phyloP scores from a whole-genome alignment of 2,329 filamentous ascomycete species.

The Tolypocladium sp. region DNA sequence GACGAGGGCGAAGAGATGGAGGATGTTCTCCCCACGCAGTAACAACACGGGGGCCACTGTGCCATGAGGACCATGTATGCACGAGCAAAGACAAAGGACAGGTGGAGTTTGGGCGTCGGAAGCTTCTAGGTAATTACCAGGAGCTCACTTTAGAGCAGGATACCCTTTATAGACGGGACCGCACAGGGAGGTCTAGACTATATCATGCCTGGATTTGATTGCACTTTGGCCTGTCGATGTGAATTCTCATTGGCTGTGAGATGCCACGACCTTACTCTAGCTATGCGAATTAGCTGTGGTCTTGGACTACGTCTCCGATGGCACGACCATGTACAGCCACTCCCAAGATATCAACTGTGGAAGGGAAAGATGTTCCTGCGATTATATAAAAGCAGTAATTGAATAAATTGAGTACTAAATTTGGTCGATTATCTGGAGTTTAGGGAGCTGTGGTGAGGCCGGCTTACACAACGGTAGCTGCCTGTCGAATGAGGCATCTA shows the following conservation, averaged over 20 bases:
- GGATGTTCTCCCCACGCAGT: conserved; percentile 46
- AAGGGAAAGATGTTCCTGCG: not conserved
- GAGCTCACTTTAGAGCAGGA: conserved; percentile 12
- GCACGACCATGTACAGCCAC: not conserved
- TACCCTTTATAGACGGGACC: conserved; percentile 14
- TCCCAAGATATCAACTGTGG: not conserved
- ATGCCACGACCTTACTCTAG: not conserved
- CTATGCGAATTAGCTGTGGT: too few species aligned
- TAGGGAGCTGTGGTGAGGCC: not conserved
- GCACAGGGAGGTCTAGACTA: conserved; percentile 3
- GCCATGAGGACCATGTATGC: not conserved
- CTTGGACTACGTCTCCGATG: not conserved
- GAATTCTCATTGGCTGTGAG: not conserved
- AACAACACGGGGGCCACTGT: not conserved
- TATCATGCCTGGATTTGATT: not conserved
- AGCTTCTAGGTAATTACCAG: not conserved
- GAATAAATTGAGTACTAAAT: not conserved
- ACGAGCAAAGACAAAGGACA: not conserved
- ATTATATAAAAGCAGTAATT: not conserved
- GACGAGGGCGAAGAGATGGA: conserved; percentile 68
- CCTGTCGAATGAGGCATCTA: not conserved
- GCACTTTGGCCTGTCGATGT: not conserved
- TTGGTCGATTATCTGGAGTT: not conserved
- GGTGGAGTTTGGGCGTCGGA: not conserved
- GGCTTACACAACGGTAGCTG: not conserved